Evolutionary conservation across 2,329 filamentous ascomycete species (phyloP), one percentile per base, ranked within the genome.

Genomic region (Diplodia scrobiculata): DNA sequence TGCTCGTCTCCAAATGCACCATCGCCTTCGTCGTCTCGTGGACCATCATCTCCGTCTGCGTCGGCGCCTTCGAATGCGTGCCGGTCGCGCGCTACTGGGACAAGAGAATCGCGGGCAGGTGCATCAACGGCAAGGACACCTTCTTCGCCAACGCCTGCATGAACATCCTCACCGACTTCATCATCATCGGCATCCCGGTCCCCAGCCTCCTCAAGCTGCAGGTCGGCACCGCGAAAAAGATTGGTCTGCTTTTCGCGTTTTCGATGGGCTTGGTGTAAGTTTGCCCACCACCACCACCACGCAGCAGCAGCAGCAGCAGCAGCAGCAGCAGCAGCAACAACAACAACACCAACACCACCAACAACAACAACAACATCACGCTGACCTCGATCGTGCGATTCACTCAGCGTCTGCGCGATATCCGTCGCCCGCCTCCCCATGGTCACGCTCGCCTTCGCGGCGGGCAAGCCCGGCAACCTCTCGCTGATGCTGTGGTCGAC

Each of bases 41-140:
- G 68, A 47, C 70, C 13, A 62, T 69, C 17, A 19, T 34, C 34
- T 36, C 71, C 67, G 73, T 74, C 0, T 74, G 78, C 32, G 66
- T 78, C 36, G 72, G 72, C 1, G 73, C 74, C 1, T 73, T 78
- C 32, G 74, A 75, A 52, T 78, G 77, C 50, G 45, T 75, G 4
- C 77, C 77, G 0, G 67, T 78, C 0, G 71, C 74, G 25, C 73
- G 71, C 2, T 74, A 76, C 32, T 79, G 76, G 77, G 70, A 75
- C 21, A 69, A 70, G 10, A 66, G 68, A 2, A 69, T 76, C 32
- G 17, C 64, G 2, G 71, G 69, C 0, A 67, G 69, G 13, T 79
- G 77, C 67, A 70, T 68, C 3, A 74, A 60, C 47, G 47, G 38
- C 32, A 1, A 14, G 2, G 38, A 48, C 27, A 51, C 53, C 0